Conservation (phyloP, 306 rosid species). For the Ormosia semicastrata region DNA sequence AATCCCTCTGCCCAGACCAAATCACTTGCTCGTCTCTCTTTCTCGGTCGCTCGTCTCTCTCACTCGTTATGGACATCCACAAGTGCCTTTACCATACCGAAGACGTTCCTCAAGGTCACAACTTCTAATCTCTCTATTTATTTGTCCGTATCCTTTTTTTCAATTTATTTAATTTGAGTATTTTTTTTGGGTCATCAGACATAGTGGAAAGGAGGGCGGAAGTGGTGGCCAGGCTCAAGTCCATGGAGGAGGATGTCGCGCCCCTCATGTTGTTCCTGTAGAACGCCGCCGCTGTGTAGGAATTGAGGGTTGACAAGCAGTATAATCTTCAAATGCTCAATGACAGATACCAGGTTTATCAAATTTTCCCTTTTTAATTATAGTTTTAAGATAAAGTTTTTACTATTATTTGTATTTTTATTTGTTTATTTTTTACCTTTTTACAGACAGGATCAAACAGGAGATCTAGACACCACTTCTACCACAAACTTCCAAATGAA, state of each 20-base stretch:
- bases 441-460: no score
- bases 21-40: no score
- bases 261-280: constrained; percentile 83
- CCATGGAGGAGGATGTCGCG: constrained; percentile 69
- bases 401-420: no score
- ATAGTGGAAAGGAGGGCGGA: constrained; percentile 46
- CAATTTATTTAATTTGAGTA: not conserved
- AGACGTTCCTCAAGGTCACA: constrained; percentile 64
- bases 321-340: constrained; percentile 91
- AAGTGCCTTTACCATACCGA: constrained; percentile 85
- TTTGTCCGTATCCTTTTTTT: not conserved
- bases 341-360: constrained; percentile 78
- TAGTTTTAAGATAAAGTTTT: not conserved
- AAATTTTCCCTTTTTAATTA: not conserved
- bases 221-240: constrained; percentile 34
- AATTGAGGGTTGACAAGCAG: constrained; percentile 79
- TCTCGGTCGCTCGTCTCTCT: no score
- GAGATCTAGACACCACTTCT: no score
- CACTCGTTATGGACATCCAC: constrained; percentile 95
- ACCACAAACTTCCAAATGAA: no score
- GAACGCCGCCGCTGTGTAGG: constrained; percentile 79
- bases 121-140: not conserved
- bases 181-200: not conserved
- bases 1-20: no score
- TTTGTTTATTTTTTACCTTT: no score